Conservation (phyloP, 176 grass and related monocot species). For the Phoenix roebelenii region DNA sequence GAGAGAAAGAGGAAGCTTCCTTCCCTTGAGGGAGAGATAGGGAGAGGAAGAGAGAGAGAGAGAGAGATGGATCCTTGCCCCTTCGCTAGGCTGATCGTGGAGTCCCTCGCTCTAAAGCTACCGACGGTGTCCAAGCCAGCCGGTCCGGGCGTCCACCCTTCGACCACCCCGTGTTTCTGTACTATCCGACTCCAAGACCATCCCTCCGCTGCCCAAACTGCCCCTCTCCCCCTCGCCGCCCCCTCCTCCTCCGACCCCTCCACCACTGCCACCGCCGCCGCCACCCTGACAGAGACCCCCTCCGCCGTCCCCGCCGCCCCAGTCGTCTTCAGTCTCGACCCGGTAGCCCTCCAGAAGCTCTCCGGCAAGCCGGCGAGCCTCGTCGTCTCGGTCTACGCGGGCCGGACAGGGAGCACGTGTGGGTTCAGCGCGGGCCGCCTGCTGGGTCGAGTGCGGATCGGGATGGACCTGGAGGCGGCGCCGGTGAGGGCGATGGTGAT, state of each 20-base stretch:
- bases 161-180: conserved; percentile 75
- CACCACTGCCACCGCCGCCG: background rate
- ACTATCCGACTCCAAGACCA: conserved; percentile 49
- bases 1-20: no score
- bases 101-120: conserved; percentile 69
- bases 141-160: conserved; percentile 56
- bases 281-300: conserved; percentile 5
- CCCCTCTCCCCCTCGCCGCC: conserved; percentile 44
- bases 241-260: background rate
- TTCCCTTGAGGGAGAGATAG: no score
- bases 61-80: conserved; percentile 77
- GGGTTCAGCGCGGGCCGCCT: conserved; percentile 35
- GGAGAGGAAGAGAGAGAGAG: no score
- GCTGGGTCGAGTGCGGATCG: conserved; percentile 46
- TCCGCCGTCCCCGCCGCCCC: conserved; percentile 9
- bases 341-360: conserved; percentile 46
- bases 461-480: conserved; percentile 42
- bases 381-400: conserved; percentile 55
- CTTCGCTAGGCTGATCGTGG: conserved; percentile 73
- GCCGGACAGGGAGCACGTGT: conserved; percentile 40
- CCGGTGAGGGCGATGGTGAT: conserved; percentile 34
- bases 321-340: conserved; percentile 64
- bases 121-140: conserved; percentile 43
- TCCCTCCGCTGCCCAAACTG: conserved; percentile 35
- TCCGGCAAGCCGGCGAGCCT: conserved; percentile 38